phyloP scores from a whole-genome alignment of 257 asterid species.

The Linaria vulgaris region DNA sequence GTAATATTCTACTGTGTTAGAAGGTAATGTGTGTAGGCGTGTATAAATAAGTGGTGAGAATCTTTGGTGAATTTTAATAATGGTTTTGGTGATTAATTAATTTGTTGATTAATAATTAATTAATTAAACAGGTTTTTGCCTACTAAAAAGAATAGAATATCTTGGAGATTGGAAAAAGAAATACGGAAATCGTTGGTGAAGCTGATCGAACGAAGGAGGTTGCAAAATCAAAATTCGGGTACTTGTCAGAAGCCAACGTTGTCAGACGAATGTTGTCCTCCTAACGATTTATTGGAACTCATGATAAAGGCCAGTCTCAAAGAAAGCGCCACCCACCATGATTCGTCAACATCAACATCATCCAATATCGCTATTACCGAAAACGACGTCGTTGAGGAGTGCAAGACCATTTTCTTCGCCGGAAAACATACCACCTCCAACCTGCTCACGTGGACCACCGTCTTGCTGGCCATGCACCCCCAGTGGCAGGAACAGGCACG shows the following conservation, averaged over 20 bases:
- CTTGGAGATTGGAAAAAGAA: conserved; percentile 85
- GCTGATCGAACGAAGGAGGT: conserved; percentile 53
- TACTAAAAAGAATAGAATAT: conserved; percentile 65
- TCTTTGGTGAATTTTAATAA: too few relatives aligned
- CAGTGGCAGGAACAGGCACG: conserved; percentile 99
- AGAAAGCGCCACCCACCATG: conserved; percentile 12
- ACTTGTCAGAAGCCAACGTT: conserved; percentile 7
- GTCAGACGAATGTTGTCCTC: conserved; percentile 71
- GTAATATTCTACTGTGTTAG: too few relatives aligned
- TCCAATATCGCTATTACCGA: conserved; percentile 32
- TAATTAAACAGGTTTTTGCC: conserved; percentile 61
- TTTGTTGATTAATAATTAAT: background rate
- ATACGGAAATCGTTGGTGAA: conserved; percentile 64
- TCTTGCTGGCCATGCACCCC: conserved; percentile 89
- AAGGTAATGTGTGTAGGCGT: background rate
- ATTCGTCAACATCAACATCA: background rate
- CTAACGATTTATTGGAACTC: conserved; percentile 70
- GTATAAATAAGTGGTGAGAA: conserved; percentile 4
- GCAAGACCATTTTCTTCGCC: conserved; percentile 92
- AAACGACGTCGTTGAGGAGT: conserved; percentile 82
- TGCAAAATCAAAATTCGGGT: background rate
- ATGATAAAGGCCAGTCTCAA: conserved; percentile 63
- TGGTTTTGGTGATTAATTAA: too few relatives aligned
- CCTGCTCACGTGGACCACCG: conserved; percentile 87
- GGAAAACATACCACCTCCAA: conserved; percentile 84